Percentiles rank a stretch among this genome's conserved stretches.
Conservation (phyloP, 2,329 filamentous ascomycete genomes). For the Phaeosphaeriaceae sp. region DNA sequence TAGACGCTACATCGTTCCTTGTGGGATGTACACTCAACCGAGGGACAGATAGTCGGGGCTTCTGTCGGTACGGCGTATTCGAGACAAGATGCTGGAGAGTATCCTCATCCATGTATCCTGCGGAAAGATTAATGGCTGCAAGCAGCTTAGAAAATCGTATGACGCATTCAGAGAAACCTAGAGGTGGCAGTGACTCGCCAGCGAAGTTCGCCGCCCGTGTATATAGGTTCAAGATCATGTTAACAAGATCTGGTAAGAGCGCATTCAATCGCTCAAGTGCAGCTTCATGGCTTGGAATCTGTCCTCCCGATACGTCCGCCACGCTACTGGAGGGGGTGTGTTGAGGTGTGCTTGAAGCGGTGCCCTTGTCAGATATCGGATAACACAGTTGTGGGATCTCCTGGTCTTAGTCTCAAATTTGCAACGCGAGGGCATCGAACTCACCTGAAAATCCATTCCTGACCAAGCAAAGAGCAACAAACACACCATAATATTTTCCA, state of each 20-base stretch:
- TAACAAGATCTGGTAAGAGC: slow-evolving; percentile 76
- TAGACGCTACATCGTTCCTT: slow-evolving; percentile 47
- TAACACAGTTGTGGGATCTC: slow-evolving; percentile 64
- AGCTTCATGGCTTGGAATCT: slow-evolving; percentile 51
- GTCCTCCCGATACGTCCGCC: slow-evolving; percentile 47
- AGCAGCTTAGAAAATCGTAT: slow-evolving; percentile 77
- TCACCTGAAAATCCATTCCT: slow-evolving; percentile 80
- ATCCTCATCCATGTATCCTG: slow-evolving; percentile 68
- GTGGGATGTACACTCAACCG: slow-evolving; percentile 45
- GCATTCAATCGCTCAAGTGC: slow-evolving; percentile 59
- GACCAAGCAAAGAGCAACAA: slow-evolving; percentile 86
- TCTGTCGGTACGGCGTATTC: slow-evolving; percentile 56
- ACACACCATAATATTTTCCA: slow-evolving; percentile 86
- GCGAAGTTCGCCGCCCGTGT: slow-evolving; percentile 69
- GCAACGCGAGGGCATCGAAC: slow-evolving; percentile 16
- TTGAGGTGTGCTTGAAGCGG: slow-evolving; percentile 52
- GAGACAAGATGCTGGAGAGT: slow-evolving; percentile 59
- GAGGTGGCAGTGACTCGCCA: slow-evolving; percentile 73
- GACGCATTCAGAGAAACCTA: slow-evolving; percentile 75
- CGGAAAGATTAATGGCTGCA: slow-evolving; percentile 70
- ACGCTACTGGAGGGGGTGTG: slow-evolving; percentile 50
- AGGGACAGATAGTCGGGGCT: slow-evolving; percentile 43
- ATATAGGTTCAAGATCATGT: slow-evolving; percentile 78
- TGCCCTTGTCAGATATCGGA: slow-evolving; percentile 58
- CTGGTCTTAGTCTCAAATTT: slow-evolving; percentile 11